Evolutionary conservation across 2,329 filamentous ascomycete genomes (phyloP), one percentile per base, ranked within the genome.

Genomic region (Helotiales sp.): DNA sequence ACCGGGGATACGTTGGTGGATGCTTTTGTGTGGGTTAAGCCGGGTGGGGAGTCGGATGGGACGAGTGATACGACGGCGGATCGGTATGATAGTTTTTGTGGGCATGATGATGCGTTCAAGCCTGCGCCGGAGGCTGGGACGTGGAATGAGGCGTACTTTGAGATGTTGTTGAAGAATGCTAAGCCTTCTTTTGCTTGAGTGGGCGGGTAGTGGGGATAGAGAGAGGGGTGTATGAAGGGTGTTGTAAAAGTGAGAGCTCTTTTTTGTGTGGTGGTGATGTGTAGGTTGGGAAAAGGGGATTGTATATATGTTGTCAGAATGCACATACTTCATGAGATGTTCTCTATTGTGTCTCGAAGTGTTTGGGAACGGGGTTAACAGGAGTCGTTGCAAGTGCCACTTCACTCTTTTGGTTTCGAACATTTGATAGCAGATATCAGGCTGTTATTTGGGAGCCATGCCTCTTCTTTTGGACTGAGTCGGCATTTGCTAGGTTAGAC

Each of bases 31-130:
- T 72, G 70, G 71, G 61, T 70, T 46, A 72, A 72, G 67, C 70
- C 70, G n/a, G 69, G 68, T 62, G 69, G 69, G 64, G 69, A 71
- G 61, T 60, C 55, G 51, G 67, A 69, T 59, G 67, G 67, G 24
- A 58, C 62, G 13, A 64, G 54, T 44, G 63, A 67, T 53, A 68
- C 66, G 31, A 67, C 66, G 34, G 73, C 79, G 13, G 47, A 67
- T 15, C 74, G 79, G 48, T 83, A 80, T 66, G 80, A 83, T 67
- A 71, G 71, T 27, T 74, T 79, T 69, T 82, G 80, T 54, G 78
- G 80, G 38, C 68, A 72, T 24, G 62, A 64, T n/a, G 75, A 77
- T 70, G 71, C 74, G 49, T 72, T 66, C 71, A 67, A 74, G 67
- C 76, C 75, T 24, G 66, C 73, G 31, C 76, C 76, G 51, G 72